Evolutionary conservation across 2,329 filamentous ascomycete species (phyloP), one percentile per base, ranked within the genome.

Genomic region (Fusarium nisikadoi): DNA sequence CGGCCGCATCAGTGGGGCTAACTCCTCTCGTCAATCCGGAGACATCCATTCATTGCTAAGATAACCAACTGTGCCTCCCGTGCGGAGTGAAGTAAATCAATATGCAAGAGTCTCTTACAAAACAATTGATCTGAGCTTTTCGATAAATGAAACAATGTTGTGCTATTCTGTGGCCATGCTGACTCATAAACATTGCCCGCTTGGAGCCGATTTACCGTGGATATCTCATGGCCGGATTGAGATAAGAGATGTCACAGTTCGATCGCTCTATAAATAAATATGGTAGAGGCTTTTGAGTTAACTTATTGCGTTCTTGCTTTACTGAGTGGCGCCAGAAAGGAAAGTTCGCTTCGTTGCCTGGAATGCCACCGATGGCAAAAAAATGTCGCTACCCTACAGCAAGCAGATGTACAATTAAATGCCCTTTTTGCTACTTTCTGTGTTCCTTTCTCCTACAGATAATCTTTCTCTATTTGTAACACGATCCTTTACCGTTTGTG

Each of bases 131-230:
- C 14, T 47, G 5, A 7, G 3, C 27, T n/a, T 3, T 5, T 4
- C 5, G 6, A 23, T 0, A 6, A 13, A 17, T 33, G 5, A 7
- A 5, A 3, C 20, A 16, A 23, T 13, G 14, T n/a, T 13, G 8
- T 16, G 23, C 9, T n/a, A 5, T 29, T 4, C 20, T 12, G 1
- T 4, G 2, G 2, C 4, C 19, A n/a, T 5, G 12, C 19, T 23
- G 5, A 1, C 4, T 12, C 14, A 9, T 2, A 3, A 13, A 2
- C 7, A 13, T 17, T 2, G 0, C 13, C 10, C 1, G 0, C 4
- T 31, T 47, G 5, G 14, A 31, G 1, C 7, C 7, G 14, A 16
- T 1, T 29, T 8, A 8, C 10, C 19, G 4, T 39, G 1, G 2
- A 29, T 1, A 13, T 38, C 7, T n/a, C 5, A 10, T 7, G 3